Evolutionary conservation across 192 early-diverging fungal genomes (phyloP), one percentile per base, ranked within the genome.

Genomic region (Gaertneriomyces sp.): DNA sequence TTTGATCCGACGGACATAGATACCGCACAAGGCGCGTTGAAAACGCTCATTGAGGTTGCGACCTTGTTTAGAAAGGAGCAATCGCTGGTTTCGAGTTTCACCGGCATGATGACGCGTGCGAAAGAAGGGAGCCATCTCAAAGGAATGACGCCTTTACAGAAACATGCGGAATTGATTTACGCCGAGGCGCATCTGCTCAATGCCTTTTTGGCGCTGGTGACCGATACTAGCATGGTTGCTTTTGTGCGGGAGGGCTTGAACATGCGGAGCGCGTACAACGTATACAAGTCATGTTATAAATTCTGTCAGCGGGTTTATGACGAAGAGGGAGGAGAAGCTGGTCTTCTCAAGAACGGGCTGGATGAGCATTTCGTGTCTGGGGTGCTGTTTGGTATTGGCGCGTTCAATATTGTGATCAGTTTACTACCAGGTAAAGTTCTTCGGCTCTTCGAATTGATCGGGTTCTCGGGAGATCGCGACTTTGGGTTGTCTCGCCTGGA

Each of bases 361-460:
- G 93, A 95, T 62, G 89, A 84, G 52, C 89, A 93, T 64, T 88
- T 93, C 70, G 84, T 88, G 54, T 88, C 88, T 14, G 92, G 91
- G 47, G 84, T 94, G 6, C 81, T 89, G 5, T 81, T 91, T 40
- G 89, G 87, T 44, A 80, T 92, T 47, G 90, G 89, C 4, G 73
- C 81, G 49, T 94, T 94, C 68, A 91, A 90, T 54, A 70, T 95
- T 9, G 73, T 90, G 39, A 78, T 95, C 14, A 89, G 87, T 33
- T 81, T 92, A 61, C 58, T 95, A 46, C 93, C 93, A 2, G 67
- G 77, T 0, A 80, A 79, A 52, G 76, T 91, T 9, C 69, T 94
- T 49, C 81, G 87, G 44, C 75, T 95, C 19, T 82, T 92, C 33
- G 90, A 95, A 66, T 73, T 94, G 38, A 87, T 94, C 14, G 93